Evolutionary conservation across 306 rosid species (phyloP).

Genomic region (Corylus heterophylla): DNA sequence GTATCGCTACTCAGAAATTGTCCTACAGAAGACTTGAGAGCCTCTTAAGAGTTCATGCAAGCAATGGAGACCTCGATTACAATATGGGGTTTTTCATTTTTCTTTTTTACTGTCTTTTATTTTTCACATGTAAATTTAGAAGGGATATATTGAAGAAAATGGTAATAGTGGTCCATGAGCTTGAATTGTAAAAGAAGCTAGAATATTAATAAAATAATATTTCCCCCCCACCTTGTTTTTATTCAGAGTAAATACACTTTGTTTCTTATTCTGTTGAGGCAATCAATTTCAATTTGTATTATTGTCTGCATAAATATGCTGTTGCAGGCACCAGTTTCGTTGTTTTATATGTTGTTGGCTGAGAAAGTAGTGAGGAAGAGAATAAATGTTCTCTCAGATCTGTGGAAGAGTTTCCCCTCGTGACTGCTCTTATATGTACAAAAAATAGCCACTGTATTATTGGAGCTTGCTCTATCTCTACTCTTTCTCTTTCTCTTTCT

Average conservation of each 20-base stretch:
- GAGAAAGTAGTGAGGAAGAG: conserved; percentile 51
- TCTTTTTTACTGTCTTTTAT: too few relatives aligned
- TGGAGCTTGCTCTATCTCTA: conserved; percentile 36
- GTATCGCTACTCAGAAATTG: not conserved
- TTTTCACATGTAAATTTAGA: not conserved
- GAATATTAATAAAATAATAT: conserved; percentile 33
- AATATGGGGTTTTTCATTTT: not conserved
- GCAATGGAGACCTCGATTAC: conserved; percentile 25
- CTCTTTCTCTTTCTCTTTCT: conserved; percentile 11
- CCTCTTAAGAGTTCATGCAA: not conserved
- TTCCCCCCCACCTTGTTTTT: conserved; percentile 1
- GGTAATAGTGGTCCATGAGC: conserved; percentile 36
- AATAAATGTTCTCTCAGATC: conserved; percentile 64
- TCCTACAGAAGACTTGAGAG: not conserved
- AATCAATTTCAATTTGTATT: conserved; percentile 53
- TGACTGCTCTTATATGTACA: conserved; percentile 71
- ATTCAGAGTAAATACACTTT: conserved; percentile 6
- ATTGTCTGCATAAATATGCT: conserved; percentile 63
- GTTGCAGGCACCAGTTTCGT: conserved; percentile 56
- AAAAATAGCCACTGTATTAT: conserved; percentile 66
- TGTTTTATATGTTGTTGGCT: conserved; percentile 80
- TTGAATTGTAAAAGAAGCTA: conserved; percentile 17
- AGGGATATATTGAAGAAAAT: not conserved
- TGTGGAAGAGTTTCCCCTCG: conserved; percentile 59
- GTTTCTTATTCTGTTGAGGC: conserved; percentile 39